phyloP scores from a whole-genome alignment of 23 red algal genomes.

The Gracilaria caudata region DNA sequence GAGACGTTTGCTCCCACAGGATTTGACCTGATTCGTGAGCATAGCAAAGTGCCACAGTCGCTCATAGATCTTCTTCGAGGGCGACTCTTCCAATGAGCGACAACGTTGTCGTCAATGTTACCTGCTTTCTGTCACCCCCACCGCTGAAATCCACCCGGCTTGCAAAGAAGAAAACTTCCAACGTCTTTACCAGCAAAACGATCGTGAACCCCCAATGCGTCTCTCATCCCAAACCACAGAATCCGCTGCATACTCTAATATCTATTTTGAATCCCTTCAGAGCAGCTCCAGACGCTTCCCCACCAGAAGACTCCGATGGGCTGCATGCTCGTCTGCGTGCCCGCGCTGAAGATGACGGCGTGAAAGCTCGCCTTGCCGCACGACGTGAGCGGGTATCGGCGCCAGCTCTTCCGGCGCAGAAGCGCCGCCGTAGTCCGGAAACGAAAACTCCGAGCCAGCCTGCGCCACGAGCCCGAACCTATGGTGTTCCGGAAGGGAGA shows the following conservation, averaged over 20 bases:
- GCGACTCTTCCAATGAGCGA: slow-evolving; percentile 4
- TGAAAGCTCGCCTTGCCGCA: slow-evolving; percentile 37
- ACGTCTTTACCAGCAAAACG: background rate
- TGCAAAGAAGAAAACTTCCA: background rate
- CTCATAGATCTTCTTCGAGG: background rate
- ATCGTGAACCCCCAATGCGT: slow-evolving; percentile 17
- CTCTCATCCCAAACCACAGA: slow-evolving; percentile 13
- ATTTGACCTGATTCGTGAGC: background rate
- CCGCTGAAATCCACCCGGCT: background rate
- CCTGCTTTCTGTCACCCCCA: slow-evolving; percentile 19
- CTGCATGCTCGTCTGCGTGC: slow-evolving; percentile 12
- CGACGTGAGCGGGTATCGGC: slow-evolving; percentile 7
- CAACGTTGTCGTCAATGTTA: background rate
- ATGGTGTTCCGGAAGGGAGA: slow-evolving; percentile 29
- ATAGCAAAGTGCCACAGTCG: background rate
- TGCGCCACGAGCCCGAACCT: background rate
- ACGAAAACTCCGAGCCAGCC: background rate
- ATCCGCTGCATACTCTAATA: slow-evolving; percentile 13
- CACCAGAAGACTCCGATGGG: slow-evolving; percentile 8
- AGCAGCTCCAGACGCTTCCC: background rate
- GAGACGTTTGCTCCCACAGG: background rate
- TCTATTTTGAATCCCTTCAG: slow-evolving; percentile 10
- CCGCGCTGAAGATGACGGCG: slow-evolving; percentile 41
- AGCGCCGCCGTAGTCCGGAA: slow-evolving; percentile 27
- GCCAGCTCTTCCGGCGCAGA: slow-evolving; percentile 12